Evolutionary conservation across 441 rosid species (phyloP).

Genomic region (Breynia disticha): DNA sequence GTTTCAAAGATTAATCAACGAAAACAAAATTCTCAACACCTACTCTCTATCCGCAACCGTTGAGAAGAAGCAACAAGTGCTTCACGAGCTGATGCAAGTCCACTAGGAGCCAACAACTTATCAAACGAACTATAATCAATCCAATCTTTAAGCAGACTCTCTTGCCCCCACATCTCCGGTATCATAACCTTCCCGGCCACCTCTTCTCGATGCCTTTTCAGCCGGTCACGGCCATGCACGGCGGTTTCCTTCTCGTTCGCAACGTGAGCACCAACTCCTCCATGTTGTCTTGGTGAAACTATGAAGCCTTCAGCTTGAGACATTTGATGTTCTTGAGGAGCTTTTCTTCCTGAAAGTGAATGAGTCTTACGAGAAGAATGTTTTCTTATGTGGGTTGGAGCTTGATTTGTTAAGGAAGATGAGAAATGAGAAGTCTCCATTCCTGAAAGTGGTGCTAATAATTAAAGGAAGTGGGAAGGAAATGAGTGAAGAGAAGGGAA

Average conservation of each 20-base stretch:
- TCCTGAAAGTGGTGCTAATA: background rate
- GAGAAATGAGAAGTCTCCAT: constrained; percentile 18
- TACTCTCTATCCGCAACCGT: constrained; percentile 35
- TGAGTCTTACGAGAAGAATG: background rate
- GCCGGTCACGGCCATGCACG: constrained; percentile 42
- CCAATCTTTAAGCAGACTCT: constrained; percentile 55
- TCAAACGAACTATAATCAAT: constrained; percentile 53
- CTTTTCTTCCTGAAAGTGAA: background rate
- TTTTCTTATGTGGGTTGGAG: constrained; percentile 8
- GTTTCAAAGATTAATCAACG: too few relatives aligned
- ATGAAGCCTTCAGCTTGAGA: too few relatives aligned
- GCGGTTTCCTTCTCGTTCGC: background rate
- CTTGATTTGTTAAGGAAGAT: constrained; percentile 12
- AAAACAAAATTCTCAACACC: constrained; percentile 16
- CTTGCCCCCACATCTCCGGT: constrained; percentile 69
- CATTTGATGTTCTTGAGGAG: too few relatives aligned
- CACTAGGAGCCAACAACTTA: constrained; percentile 31
- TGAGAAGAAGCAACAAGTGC: constrained; percentile 38
- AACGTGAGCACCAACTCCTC: too few relatives aligned
- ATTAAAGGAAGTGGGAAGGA: background rate
- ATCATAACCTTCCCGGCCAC: constrained; percentile 50
- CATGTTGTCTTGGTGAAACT: too few relatives aligned
- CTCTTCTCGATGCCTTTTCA: constrained; percentile 56
- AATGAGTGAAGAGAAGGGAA: background rate
- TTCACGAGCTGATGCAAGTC: constrained; percentile 53